Evolutionary conservation across 129 eudicot species (phyloP).

Genomic region (Gnaphalium uliginosum): DNA sequence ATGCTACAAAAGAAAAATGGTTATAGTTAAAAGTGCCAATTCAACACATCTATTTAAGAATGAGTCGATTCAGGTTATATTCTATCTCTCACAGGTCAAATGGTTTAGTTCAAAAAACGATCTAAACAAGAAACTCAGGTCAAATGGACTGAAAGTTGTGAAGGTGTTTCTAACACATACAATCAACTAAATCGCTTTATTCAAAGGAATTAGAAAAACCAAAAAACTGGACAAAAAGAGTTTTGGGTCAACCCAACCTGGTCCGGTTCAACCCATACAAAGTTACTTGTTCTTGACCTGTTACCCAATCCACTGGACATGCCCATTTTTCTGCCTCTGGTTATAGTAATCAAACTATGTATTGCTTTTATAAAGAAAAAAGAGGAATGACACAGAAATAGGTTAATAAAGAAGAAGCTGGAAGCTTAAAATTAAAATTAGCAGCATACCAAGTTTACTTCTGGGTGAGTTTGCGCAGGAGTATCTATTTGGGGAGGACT

Average conservation of each 20-base stretch:
- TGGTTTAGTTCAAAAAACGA: background rate
- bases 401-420: background rate
- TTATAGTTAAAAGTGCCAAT: background rate
- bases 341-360: background rate
- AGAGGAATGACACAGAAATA: background rate
- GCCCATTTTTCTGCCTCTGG: background rate
- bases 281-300: background rate
- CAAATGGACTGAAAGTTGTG: background rate
- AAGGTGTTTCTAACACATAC: background rate
- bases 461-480: slow-evolving; percentile 49
- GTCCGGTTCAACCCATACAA: background rate
- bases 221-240: background rate
- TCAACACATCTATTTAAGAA: background rate
- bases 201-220: background rate
- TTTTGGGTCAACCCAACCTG: background rate
- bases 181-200: background rate
- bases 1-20: slow-evolving; percentile 37
- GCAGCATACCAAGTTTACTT: slow-evolving; percentile 49
- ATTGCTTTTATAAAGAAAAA: slow-evolving; percentile 1
- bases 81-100: background rate
- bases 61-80: background rate
- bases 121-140: background rate
- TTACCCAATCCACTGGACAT: background rate
- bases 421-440: background rate
- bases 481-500: slow-evolving; percentile 37